These are phyloP conservation scores for Tetrapisispora pingtungensis DNA, from an alignment of 805 yeast species.

Conservation along the genomic window DNA sequence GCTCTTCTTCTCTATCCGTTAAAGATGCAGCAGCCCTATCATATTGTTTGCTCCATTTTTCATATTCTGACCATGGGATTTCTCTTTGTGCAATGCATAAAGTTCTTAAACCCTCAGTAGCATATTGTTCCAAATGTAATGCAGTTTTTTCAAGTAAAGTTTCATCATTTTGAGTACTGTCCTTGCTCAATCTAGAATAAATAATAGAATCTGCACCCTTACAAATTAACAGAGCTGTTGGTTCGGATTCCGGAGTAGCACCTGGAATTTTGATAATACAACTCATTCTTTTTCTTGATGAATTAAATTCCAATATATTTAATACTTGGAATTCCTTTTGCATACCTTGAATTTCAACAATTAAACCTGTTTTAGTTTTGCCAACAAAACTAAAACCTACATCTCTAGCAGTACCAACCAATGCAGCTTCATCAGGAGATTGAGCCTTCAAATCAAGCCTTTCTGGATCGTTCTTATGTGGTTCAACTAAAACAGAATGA, in stretches of 20 bases:
- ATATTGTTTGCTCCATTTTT: slow-evolving; percentile 53
- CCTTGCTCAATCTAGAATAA: slow-evolving; percentile 48
- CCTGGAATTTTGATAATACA: slow-evolving; percentile 63
- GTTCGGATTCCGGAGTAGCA: slow-evolving; percentile 34
- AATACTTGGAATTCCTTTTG: slow-evolving; percentile 62
- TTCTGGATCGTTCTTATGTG: slow-evolving; percentile 48
- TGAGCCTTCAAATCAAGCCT: slow-evolving; percentile 59
- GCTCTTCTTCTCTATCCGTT: slow-evolving; percentile 53
- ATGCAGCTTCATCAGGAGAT: slow-evolving; percentile 83
- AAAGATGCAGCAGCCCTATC: slow-evolving; percentile 56
- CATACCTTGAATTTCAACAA: slow-evolving; percentile 60
- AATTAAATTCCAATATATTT: slow-evolving; percentile 67
- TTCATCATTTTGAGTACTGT: slow-evolving; percentile 32
- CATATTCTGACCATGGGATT: slow-evolving; percentile 50
- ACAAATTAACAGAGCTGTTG: slow-evolving; percentile 58
- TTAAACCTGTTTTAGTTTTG: slow-evolving; percentile 56
- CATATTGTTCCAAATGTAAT: slow-evolving; percentile 63
- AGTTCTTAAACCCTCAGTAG: slow-evolving; percentile 78
- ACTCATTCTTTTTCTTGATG: slow-evolving; percentile 83
- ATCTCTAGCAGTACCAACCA: slow-evolving; percentile 74
- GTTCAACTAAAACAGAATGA: slow-evolving; percentile 68
- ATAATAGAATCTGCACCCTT: slow-evolving; percentile 83
- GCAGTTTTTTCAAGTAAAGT: slow-evolving; percentile 54
- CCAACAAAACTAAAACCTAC: slow-evolving; percentile 60
- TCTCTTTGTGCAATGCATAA: slow-evolving; percentile 69